These are phyloP conservation scores for Amaranthus palmeri DNA, from an alignment of 148 eudicot genomes.

Conservation along the genomic window DNA sequence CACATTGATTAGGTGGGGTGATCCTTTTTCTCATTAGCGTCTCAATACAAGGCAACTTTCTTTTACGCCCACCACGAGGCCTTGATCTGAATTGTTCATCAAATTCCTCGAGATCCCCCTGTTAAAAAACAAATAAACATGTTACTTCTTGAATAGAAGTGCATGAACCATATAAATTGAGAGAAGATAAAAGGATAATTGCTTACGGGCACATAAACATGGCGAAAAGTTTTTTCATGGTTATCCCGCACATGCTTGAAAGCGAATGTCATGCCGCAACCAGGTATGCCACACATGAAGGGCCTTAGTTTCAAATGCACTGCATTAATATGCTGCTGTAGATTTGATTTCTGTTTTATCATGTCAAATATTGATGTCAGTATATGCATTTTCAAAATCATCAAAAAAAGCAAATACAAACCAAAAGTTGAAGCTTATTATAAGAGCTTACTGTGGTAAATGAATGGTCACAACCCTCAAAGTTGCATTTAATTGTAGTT, in stretches of 20 bases:
- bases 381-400: background rate
- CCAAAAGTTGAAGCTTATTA: background rate
- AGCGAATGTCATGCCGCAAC: constrained; percentile 72
- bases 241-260: constrained; percentile 93
- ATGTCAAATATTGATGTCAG: background rate
- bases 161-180: background rate
- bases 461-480: constrained; percentile 59
- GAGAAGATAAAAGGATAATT: background rate
- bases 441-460: constrained; percentile 58
- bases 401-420: no score
- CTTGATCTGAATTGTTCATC: constrained; percentile 35
- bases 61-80: constrained; percentile 37
- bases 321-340: constrained; percentile 75
- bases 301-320: constrained; percentile 61
- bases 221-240: constrained; percentile 69
- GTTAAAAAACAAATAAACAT: background rate
- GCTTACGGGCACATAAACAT: constrained; percentile 53
- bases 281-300: constrained; percentile 54
- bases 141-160: no score
- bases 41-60: constrained; percentile 30
- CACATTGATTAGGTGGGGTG: constrained; percentile 23
- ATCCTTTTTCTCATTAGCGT: constrained; percentile 36
- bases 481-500: constrained; percentile 49
- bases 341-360: constrained; percentile 71
- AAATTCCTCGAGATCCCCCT: constrained; percentile 45